phyloP scores from a whole-genome alignment of 495 filamentous ascomycete species.

The Tuber microsphaerosporum region DNA sequence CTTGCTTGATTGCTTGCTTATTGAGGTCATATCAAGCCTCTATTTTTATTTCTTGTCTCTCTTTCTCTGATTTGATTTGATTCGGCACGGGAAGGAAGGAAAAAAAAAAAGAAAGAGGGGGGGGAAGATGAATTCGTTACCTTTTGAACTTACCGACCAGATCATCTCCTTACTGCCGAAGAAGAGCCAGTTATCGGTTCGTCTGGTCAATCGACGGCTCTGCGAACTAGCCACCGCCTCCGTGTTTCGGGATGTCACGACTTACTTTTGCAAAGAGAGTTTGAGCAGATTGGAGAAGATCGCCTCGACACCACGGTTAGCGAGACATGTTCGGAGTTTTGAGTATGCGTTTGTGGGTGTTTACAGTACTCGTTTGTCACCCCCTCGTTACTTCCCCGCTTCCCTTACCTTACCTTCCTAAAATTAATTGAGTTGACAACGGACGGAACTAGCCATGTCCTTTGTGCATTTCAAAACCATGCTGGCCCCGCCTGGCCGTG shows the following conservation, averaged over 20 bases:
- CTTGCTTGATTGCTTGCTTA: neutral
- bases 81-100: neutral
- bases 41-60: neutral
- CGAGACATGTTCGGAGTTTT: slow-evolving; percentile 19
- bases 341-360: slow-evolving; percentile 19
- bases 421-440: neutral
- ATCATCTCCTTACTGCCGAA: slow-evolving; percentile 22
- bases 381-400: neutral
- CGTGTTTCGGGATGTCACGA: slow-evolving; percentile 14
- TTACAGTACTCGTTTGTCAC: slow-evolving; percentile 19
- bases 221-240: slow-evolving; percentile 13
- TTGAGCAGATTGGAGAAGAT: slow-evolving; percentile 15
- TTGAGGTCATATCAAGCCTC: neutral
- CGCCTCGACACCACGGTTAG: slow-evolving; percentile 9
- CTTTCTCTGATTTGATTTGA: neutral
- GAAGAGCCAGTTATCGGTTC: slow-evolving; percentile 15
- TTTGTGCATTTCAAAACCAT: slow-evolving; percentile 16
- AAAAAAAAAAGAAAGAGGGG: neutral
- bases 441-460: slow-evolving; percentile 11
- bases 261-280: slow-evolving; percentile 13
- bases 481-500: slow-evolving; percentile 12
- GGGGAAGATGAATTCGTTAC: slow-evolving; percentile 13
- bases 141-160: slow-evolving; percentile 22
- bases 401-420: neutral
- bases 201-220: slow-evolving; percentile 10